Conservation (phyloP, 768 basidiomycete genomes). For the Panus rudis region DNA sequence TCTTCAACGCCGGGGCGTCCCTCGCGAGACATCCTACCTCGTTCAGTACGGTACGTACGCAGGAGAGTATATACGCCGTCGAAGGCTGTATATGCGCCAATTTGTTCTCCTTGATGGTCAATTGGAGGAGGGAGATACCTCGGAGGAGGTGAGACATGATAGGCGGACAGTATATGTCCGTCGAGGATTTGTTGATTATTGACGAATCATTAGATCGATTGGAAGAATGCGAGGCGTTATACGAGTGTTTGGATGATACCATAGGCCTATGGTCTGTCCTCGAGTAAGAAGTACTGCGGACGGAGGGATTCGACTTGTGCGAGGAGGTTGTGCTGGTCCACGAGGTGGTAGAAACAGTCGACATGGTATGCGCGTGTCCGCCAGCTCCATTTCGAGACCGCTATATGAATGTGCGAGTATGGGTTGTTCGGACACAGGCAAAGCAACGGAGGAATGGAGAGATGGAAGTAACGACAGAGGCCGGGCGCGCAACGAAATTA, state of each 20-base stretch:
- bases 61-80: slow-evolving; percentile 91
- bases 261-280: slow-evolving; percentile 38
- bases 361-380: slow-evolving; percentile 46
- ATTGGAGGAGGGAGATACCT: slow-evolving; percentile 79
- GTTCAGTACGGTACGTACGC: slow-evolving; percentile 80
- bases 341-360: slow-evolving; percentile 44
- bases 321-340: slow-evolving; percentile 43
- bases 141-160: slow-evolving; percentile 82
- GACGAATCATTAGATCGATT: too few species aligned
- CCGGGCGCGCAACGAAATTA: background rate
- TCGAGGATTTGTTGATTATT: too few species aligned
- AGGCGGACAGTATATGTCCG: slow-evolving; percentile 58
- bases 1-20: slow-evolving; percentile 67
- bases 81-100: slow-evolving; percentile 86
- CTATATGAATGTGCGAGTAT: slow-evolving; percentile 12
- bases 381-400: slow-evolving; percentile 25
- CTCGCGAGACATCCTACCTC: slow-evolving; percentile 79
- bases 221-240: too few species aligned
- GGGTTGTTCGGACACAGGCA: too few species aligned
- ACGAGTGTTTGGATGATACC: slow-evolving; percentile 27
- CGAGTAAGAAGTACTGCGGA: too few species aligned
- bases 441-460: too few species aligned
- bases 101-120: slow-evolving; percentile 72
- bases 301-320: slow-evolving; percentile 16
- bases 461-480: too few species aligned